phyloP scores from a whole-genome alignment of 2,329 filamentous ascomycete genomes.

The Fusarium compactum region DNA sequence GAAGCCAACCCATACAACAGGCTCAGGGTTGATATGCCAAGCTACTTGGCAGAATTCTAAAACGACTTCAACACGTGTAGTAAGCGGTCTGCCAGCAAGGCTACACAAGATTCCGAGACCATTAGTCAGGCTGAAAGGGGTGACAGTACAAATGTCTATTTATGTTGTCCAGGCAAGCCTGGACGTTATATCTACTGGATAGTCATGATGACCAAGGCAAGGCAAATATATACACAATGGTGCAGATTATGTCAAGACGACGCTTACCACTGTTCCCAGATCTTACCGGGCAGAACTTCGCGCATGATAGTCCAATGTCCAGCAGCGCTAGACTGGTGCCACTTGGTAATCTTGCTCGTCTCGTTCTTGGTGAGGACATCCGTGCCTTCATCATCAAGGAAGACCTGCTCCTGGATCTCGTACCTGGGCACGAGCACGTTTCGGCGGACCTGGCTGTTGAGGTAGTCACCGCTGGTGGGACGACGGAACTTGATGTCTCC shows the following conservation, averaged over 20 bases:
- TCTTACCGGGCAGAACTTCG: constrained; percentile 76
- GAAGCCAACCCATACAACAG: constrained; percentile 69
- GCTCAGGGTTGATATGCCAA: constrained; percentile 67
- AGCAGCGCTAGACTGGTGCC: constrained; percentile 80
- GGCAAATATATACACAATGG: constrained; percentile 17
- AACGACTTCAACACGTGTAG: constrained; percentile 54
- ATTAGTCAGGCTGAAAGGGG: background rate
- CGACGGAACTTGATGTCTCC: constrained; percentile 72
- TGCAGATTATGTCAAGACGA: constrained; percentile 1
- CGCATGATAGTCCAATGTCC: constrained; percentile 96
- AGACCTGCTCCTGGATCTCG: constrained; percentile 71
- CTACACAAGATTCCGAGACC: constrained; percentile 39
- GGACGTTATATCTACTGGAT: constrained; percentile 1
- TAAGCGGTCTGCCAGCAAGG: constrained; percentile 47
- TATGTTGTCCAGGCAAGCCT: background rate
- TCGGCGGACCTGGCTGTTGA: constrained; percentile 77
- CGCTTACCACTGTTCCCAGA: constrained; percentile 85
- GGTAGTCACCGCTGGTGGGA: constrained; percentile 73
- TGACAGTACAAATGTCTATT: background rate
- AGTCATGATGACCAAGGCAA: constrained; percentile 5
- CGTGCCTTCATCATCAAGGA: constrained; percentile 59
- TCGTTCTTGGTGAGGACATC: constrained; percentile 72
- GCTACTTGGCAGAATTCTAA: constrained; percentile 66
- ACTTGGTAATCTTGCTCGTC: constrained; percentile 74
- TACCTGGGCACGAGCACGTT: constrained; percentile 78